Evolutionary conservation across 495 filamentous ascomycete species (phyloP).

Genomic region (Hyaloscypha variabilis): DNA sequence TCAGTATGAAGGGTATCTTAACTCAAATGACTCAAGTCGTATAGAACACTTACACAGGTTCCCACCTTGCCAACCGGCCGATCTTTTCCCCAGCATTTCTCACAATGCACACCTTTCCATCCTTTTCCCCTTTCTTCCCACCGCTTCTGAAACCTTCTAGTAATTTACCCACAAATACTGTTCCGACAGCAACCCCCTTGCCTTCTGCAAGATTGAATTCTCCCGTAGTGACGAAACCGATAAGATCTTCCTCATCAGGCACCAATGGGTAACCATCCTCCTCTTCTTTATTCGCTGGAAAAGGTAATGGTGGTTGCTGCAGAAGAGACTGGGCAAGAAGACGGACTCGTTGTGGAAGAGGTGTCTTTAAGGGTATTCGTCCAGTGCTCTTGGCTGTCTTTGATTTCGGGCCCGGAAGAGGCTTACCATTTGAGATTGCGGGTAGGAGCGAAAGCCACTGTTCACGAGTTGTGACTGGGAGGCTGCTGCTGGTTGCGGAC

Average conservation of each 20-base stretch:
- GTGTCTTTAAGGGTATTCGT: constrained; percentile 24
- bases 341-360: constrained; percentile 27
- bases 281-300: constrained; percentile 35
- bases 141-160: constrained; percentile 36
- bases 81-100: constrained; percentile 74
- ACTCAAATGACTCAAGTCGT: neutral
- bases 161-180: constrained; percentile 64
- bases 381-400: constrained; percentile 10
- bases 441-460: constrained; percentile 28
- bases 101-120: constrained; percentile 71
- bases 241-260: constrained; percentile 74
- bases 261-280: constrained; percentile 61
- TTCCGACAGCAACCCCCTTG: constrained; percentile 74
- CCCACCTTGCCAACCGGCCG: constrained; percentile 82
- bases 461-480: constrained; percentile 9
- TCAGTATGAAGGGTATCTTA: constrained; percentile 7
- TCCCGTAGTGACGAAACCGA: constrained; percentile 91
- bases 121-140: constrained; percentile 34
- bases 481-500: constrained; percentile 16
- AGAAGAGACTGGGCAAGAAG: constrained; percentile 55
- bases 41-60: constrained; percentile 52
- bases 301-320: constrained; percentile 27
- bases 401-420: constrained; percentile 21
- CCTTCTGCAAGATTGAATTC: constrained; percentile 82
- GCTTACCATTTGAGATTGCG: constrained; percentile 19